phyloP scores from a whole-genome alignment of 371 early-diverging fungal species.

The Lichtheimia hyalospora region DNA sequence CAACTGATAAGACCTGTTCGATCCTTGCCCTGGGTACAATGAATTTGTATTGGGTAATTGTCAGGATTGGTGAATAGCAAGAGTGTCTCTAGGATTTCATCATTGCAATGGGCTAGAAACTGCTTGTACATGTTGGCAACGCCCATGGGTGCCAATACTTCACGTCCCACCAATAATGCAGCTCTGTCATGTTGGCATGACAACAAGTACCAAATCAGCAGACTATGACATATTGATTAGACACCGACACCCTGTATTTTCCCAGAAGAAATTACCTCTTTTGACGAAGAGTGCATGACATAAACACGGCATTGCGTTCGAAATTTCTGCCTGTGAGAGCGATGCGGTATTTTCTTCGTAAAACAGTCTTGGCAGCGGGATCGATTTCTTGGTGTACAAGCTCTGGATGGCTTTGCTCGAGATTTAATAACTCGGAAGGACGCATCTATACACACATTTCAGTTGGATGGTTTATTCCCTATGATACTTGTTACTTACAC shows the following conservation, averaged over 20 bases:
- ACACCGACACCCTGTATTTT: too few relatives aligned
- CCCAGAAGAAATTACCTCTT: constrained; percentile 31
- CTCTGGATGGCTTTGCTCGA: neutral
- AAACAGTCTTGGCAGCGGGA: neutral
- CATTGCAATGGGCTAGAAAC: constrained; percentile 54
- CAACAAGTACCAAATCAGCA: constrained; percentile 24
- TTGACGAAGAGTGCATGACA: constrained; percentile 26
- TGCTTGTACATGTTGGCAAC: constrained; percentile 61
- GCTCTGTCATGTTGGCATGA: constrained; percentile 45
- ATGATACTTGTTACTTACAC: neutral
- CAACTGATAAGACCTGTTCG: constrained; percentile 71
- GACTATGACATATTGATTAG: neutral
- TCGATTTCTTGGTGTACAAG: neutral
- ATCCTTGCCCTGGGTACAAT: constrained; percentile 83
- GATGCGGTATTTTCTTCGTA: constrained; percentile 33
- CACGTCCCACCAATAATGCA: constrained; percentile 44
- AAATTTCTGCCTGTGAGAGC: constrained; percentile 47
- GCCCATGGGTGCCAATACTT: constrained; percentile 56
- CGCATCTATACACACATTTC: neutral
- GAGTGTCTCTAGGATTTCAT: constrained; percentile 52
- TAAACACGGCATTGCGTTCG: constrained; percentile 42
- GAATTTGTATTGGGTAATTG: constrained; percentile 72
- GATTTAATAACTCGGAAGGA: neutral
- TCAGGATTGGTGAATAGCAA: constrained; percentile 52
- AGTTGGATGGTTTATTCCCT: too few relatives aligned